phyloP scores from a whole-genome alignment of 192 early-diverging fungal species.

The Mycoemilia scoparia region DNA sequence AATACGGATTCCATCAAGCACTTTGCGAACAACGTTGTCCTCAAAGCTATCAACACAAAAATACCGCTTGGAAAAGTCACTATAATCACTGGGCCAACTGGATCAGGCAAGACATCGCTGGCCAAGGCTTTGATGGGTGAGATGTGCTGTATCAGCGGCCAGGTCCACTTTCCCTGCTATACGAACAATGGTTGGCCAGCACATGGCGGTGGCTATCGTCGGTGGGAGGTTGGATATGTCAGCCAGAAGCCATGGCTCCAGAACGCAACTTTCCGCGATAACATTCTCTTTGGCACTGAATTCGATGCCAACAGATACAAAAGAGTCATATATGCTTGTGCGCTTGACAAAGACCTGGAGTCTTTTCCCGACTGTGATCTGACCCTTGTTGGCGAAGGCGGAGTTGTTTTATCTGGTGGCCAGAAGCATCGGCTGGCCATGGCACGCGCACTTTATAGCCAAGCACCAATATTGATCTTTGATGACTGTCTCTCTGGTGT shows the following conservation, averaged over 20 bases:
- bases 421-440: conserved; percentile 42
- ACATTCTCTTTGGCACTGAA: conserved; percentile 17
- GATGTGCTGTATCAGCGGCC: too few species aligned
- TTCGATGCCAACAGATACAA: conserved; percentile 12
- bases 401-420: conserved; percentile 39
- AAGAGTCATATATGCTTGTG: conserved; percentile 11
- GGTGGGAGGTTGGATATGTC: conserved; percentile 53
- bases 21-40: too few species aligned
- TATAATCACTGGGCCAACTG: conserved; percentile 71
- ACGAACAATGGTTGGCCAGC: neutral
- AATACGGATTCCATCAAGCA: too few species aligned
- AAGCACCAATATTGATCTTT: conserved; percentile 50
- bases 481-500: too few species aligned
- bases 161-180: neutral
- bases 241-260: conserved; percentile 21
- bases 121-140: conserved; percentile 70
- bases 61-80: conserved; percentile 54
- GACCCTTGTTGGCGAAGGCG: conserved; percentile 34
- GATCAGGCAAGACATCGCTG: conserved; percentile 76
- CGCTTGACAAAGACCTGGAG: conserved; percentile 9
- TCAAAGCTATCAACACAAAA: conserved; percentile 40
- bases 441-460: conserved; percentile 57
- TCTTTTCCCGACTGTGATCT: conserved; percentile 13
- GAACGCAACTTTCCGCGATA: conserved; percentile 23
- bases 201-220: conserved; percentile 56